Evolutionary conservation across 331 rosid species (phyloP).

Genomic region (Telfairia occidentalis): DNA sequence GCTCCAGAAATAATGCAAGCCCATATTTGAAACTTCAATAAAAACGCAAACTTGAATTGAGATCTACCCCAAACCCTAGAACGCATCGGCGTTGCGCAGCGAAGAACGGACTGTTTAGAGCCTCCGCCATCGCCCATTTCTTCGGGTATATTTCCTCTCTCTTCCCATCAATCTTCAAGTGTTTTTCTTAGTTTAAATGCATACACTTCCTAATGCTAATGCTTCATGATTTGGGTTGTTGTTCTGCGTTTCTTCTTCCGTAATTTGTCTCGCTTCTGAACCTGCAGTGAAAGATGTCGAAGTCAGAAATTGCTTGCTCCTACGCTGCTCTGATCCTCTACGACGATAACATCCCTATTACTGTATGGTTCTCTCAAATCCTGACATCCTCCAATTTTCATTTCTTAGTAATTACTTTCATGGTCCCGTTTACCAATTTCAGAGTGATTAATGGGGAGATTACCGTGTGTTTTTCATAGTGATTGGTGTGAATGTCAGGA

Average conservation of each 20-base stretch:
- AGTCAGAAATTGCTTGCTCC: constrained; percentile 45
- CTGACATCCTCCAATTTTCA: neutral
- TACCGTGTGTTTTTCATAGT: neutral
- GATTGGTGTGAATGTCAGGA: neutral
- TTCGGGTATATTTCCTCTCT: neutral
- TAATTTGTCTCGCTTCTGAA: neutral
- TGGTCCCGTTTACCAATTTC: neutral
- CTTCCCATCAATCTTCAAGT: neutral
- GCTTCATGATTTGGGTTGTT: neutral
- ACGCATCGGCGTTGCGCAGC: neutral
- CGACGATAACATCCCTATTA: constrained; percentile 44
- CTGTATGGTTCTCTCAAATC: constrained; percentile 34
- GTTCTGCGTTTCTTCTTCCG: neutral
- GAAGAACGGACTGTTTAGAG: neutral
- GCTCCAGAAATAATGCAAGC: neutral
- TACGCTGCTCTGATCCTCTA: constrained; percentile 57
- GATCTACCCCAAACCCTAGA: neutral
- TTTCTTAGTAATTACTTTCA: neutral
- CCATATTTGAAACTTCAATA: constrained; percentile 3
- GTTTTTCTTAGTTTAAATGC: neutral
- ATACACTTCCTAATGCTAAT: neutral
- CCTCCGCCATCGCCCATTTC: neutral
- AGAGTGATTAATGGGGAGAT: neutral
- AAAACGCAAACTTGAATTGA: neutral
- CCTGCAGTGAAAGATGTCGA: constrained; percentile 28